These are phyloP conservation scores for Ochetophila trinervis DNA, from an alignment of 306 rosid genomes.

Conservation along the genomic window DNA sequence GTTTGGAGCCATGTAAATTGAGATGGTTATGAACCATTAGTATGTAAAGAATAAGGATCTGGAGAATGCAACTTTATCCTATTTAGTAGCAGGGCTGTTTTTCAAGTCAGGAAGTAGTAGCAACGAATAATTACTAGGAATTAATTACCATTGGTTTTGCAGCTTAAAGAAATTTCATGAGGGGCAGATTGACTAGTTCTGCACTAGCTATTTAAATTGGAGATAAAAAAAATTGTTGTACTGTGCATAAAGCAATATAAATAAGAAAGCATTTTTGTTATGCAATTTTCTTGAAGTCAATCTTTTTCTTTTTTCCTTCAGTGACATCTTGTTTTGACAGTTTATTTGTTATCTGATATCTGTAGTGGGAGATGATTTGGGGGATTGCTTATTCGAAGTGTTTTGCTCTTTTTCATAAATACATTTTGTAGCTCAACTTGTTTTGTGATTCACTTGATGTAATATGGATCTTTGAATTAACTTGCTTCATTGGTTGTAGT, in stretches of 20 bases:
- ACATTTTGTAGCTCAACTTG: neutral
- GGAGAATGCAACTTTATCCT: neutral
- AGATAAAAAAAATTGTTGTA: neutral
- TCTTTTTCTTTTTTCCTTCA: neutral
- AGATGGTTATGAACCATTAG: neutral
- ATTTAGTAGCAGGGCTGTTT: neutral
- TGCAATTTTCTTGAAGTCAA: neutral
- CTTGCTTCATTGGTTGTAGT: slow-evolving; percentile 43
- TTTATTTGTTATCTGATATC: neutral
- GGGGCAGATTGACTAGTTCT: no score
- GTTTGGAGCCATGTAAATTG: neutral
- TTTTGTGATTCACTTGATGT: neutral
- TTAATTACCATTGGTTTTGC: no score
- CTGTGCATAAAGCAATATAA: neutral
- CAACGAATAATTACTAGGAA: no score
- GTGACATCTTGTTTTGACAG: neutral
- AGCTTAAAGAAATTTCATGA: no score
- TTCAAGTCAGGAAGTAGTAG: neutral
- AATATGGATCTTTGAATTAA: neutral
- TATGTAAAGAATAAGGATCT: neutral
- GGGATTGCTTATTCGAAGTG: neutral
- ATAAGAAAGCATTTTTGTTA: no score
- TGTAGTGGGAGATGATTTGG: neutral
- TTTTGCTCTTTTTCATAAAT: no score
- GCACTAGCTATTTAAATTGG: neutral